Percentiles rank a stretch among this genome's conserved stretches.
These are phyloP conservation scores for Litchi chinensis DNA, from an alignment of 345 rosid species.

Conservation along the genomic window DNA sequence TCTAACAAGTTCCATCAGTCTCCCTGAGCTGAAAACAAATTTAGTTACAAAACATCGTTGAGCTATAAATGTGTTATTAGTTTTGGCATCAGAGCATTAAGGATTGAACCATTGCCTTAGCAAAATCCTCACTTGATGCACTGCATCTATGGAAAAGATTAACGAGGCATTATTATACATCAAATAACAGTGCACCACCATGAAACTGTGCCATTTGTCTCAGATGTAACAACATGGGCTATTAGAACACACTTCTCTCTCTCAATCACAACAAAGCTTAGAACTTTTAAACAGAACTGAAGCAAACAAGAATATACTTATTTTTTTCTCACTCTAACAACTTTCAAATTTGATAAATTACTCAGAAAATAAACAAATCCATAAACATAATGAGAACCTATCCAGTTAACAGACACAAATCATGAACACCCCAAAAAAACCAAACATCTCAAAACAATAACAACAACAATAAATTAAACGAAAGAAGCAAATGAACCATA, in stretches of 20 bases:
- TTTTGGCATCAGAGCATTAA: neutral
- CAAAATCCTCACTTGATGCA: conserved; percentile 7
- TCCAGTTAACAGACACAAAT: neutral
- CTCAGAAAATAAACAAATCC: neutral
- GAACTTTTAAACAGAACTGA: neutral
- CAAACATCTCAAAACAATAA: neutral
- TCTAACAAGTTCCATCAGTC: neutral
- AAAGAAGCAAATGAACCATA: neutral
- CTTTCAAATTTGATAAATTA: conserved; percentile 1
- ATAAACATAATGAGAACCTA: neutral
- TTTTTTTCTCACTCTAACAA: neutral
- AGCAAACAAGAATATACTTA: neutral
- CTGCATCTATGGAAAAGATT: neutral
- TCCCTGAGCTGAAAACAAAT: conserved; percentile 3
- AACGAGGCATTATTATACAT: neutral
- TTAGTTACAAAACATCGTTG: neutral
- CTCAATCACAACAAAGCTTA: too few species aligned
- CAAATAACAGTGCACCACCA: neutral
- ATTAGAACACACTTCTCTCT: neutral
- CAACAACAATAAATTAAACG: neutral
- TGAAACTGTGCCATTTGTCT: neutral
- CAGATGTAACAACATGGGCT: neutral
- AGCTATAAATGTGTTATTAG: neutral
- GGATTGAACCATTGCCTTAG: neutral
- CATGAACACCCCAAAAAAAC: neutral